Percentiles rank a stretch among this genome's conserved stretches.
These are phyloP conservation scores for Saccharomyces hybrid DNA, from an alignment of 1,139 yeast species.

Conservation along the genomic window DNA sequence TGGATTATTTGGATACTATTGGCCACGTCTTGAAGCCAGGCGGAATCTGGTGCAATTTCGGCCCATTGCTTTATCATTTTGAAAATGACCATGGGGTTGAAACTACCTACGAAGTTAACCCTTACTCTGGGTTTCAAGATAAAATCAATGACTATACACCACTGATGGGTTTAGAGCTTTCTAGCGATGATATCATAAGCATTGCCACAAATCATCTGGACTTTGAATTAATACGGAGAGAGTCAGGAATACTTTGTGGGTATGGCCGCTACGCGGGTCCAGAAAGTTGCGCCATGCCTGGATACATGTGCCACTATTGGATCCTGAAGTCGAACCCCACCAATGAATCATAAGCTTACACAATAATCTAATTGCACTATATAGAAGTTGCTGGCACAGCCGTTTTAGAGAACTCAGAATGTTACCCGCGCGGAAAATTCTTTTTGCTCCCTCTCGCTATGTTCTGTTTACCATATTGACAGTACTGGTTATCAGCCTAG, in stretches of 20 bases:
- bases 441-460: neutral
- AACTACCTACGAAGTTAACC: constrained; percentile 10
- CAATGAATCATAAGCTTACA: neutral
- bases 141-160: constrained; percentile 8
- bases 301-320: constrained; percentile 16
- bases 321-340: constrained; percentile 6
- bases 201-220: constrained; percentile 7
- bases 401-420: neutral
- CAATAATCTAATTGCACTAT: neutral
- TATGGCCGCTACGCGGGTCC: constrained; percentile 10
- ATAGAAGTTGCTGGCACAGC: neutral
- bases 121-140: constrained; percentile 8
- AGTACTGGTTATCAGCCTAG: neutral
- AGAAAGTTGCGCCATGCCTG: constrained; percentile 8
- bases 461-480: neutral
- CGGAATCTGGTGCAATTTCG: constrained; percentile 77
- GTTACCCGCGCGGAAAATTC: neutral
- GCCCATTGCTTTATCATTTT: constrained; percentile 82
- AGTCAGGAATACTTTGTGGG: constrained; percentile 7
- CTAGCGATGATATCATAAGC: constrained; percentile 11
- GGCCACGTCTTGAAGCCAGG: constrained; percentile 42
- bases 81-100: constrained; percentile 43
- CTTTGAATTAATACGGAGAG: constrained; percentile 8
- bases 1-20: constrained; percentile 60
- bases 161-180: constrained; percentile 13